Evolutionary conservation across 2,329 filamentous ascomycete species (phyloP).

Genomic region (Colletotrichum sp.): DNA sequence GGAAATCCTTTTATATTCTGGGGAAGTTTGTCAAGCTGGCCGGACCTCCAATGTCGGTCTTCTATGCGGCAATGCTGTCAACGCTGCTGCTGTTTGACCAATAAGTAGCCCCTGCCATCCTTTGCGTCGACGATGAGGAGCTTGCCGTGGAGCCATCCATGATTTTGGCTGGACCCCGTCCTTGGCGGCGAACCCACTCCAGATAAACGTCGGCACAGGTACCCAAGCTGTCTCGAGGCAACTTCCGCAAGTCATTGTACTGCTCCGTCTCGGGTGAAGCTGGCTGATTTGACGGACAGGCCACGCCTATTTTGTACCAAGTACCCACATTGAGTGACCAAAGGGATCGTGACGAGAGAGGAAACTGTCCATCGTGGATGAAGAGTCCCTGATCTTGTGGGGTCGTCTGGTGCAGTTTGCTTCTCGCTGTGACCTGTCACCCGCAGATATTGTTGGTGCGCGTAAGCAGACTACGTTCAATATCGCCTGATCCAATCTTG

Average conservation of each 20-base stretch:
- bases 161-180: neutral
- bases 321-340: neutral
- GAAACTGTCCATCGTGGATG: neutral
- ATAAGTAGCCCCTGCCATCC: neutral
- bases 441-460: neutral
- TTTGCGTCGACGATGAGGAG: neutral
- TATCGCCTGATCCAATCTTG: neutral
- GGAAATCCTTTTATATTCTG: conserved; percentile 2
- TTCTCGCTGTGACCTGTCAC: neutral
- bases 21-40: neutral
- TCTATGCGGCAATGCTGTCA: neutral
- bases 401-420: neutral
- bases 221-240: neutral
- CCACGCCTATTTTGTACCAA: neutral
- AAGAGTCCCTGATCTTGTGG: neutral
- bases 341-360: neutral
- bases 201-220: neutral
- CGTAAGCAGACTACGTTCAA: neutral
- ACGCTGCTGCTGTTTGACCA: neutral
- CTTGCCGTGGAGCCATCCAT: neutral
- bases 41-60: neutral
- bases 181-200: neutral
- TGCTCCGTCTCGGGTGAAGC: neutral
- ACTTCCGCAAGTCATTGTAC: neutral
- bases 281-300: neutral